These are phyloP conservation scores for Melocanna baccifera DNA, from an alignment of 176 grass and related monocot genomes.

Conservation along the genomic window DNA sequence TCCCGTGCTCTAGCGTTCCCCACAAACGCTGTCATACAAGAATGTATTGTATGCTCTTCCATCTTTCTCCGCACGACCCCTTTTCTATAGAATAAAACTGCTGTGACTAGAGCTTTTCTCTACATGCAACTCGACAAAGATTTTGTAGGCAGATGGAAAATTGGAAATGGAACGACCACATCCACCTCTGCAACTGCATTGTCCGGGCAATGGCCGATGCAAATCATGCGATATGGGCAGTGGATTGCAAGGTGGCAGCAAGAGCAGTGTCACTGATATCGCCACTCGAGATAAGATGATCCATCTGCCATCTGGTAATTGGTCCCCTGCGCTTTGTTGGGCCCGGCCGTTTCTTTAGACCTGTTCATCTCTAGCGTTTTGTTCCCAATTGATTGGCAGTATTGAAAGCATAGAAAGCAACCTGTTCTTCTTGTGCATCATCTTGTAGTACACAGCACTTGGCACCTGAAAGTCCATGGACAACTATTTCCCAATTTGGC, in stretches of 20 bases:
- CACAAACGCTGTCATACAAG: too few species aligned
- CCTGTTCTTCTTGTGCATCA: neutral
- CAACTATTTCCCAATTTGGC: neutral
- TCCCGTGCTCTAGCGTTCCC: too few species aligned
- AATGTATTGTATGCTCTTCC: too few species aligned
- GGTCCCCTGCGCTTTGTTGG: neutral
- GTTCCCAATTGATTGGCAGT: neutral
- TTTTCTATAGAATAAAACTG: neutral
- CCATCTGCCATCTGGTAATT: neutral
- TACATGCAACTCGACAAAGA: neutral
- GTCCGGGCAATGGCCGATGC: neutral
- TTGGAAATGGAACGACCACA: neutral
- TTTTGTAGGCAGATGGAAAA: too few species aligned
- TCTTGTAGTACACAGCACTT: neutral
- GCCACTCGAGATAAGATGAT: neutral
- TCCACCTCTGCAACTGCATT: neutral
- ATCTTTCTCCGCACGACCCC: too few species aligned
- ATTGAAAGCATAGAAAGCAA: neutral
- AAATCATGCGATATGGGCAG: neutral
- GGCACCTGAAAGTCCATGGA: neutral
- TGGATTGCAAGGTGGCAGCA: neutral
- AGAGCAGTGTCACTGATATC: neutral
- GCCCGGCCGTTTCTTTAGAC: neutral
- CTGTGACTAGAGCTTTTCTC: neutral
- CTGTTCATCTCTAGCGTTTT: neutral